A percentile compares a stretch with the other conserved stretches of the same genome.
These are phyloP conservation scores for Lipomyces starkeyi DNA, from an alignment of 805 yeast species.

Conservation along the genomic window DNA sequence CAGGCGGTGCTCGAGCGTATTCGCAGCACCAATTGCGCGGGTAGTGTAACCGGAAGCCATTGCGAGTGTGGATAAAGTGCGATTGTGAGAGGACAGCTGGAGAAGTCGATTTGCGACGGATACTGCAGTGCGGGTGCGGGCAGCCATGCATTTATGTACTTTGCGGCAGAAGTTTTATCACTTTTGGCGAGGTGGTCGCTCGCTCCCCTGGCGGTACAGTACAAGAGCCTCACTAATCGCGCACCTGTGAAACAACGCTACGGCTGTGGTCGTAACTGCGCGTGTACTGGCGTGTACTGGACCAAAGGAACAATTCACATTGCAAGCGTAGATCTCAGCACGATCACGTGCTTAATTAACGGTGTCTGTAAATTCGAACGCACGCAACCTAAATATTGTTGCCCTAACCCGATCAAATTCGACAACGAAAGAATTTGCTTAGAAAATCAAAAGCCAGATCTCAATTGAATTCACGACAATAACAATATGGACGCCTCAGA, in stretches of 20 bases:
- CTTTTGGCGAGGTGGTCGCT: not conserved
- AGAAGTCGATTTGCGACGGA: not conserved
- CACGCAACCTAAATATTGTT: no score
- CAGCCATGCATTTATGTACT: not conserved
- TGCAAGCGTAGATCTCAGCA: not conserved
- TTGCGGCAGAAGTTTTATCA: not conserved
- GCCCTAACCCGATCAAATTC: not conserved
- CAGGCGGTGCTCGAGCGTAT: constrained; percentile 92
- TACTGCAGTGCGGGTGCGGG: not conserved
- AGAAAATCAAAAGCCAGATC: not conserved
- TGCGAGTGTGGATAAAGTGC: constrained; percentile 3
- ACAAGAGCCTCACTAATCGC: not conserved
- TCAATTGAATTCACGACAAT: not conserved
- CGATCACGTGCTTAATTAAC: not conserved
- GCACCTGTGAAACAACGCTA: not conserved
- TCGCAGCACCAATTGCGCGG: constrained; percentile 94
- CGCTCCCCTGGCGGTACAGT: not conserved
- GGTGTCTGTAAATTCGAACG: no score
- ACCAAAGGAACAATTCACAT: not conserved
- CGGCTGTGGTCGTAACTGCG: not conserved
- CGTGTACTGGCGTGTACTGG: no score
- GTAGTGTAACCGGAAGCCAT: constrained; percentile 63
- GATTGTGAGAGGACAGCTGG: not conserved
- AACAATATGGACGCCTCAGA: not conserved
- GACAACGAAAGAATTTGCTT: not conserved